Evolutionary conservation across 495 filamentous ascomycete species (phyloP), one percentile per base, ranked within the genome.

Genomic region (Sporormia fimetaria): DNA sequence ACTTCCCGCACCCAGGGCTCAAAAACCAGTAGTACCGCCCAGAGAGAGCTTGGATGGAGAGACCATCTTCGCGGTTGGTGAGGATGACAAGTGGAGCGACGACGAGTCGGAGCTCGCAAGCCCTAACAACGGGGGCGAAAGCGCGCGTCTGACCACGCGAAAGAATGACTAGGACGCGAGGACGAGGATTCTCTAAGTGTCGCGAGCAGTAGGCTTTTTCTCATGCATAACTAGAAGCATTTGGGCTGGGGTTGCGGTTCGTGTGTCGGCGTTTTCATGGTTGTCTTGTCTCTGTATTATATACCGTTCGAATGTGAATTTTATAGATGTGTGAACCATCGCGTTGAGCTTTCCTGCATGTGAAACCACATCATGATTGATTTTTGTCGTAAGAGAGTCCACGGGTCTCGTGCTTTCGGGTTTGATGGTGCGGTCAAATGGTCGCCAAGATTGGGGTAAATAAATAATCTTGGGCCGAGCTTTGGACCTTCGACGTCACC

Each of bases 51-150:
- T 93, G 14, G 87, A 95, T 40, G 87, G 84, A 4, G 87, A 95
- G 65, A 90, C 87, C 0, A 86, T 95, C 34, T 95, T 95, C 55
- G 87, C 87, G 5, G 83, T 95, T 4, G 87, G 86, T 10, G 87
- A 90, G 47, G 63, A 63, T 39, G 84, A 87, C 52, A 80, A 78
- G 55, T 82, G 74, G 62, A 75, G 73, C 20, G 82, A 83, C 31
- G 76, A 78, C 33, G 76, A 78, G 11, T 67, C 70, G 21, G 75
- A 78, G 31, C 50, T 44, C 30, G 44, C 42, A 69, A 75, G 32
- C 67, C 69, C 69, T 11, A 62, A 66, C 21, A 68, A 72, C 45
- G 75, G 67, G 8, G 62, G 63, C 29, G 76, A 82, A 52, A 65
- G 70, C 40, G 65, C 71, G 23, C 71, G 74, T 44, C 68, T 94